A percentile compares a stretch with the other conserved stretches of the same genome.
These are phyloP conservation scores for Tremellales sp. DNA, from an alignment of 1,284 basidiomycete species.

Conservation along the genomic window DNA sequence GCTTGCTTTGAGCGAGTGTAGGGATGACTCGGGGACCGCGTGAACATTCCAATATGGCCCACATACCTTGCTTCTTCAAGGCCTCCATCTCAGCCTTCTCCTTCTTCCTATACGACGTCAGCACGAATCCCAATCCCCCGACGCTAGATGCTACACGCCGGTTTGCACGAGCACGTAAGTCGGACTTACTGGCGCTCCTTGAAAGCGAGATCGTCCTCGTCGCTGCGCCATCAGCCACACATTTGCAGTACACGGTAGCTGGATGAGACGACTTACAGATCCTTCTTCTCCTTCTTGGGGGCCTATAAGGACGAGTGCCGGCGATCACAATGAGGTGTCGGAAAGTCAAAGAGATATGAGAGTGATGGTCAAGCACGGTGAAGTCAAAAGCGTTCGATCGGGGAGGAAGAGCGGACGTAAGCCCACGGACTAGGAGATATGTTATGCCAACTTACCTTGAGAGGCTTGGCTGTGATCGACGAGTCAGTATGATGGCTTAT, in stretches of 20 bases:
- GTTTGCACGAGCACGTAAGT: neutral
- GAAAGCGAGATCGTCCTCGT: conserved; percentile 39
- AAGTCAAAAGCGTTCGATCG: neutral
- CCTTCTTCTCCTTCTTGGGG: conserved; percentile 19
- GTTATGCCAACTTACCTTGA: no score
- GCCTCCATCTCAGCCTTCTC: conserved; percentile 36
- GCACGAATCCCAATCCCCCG: neutral
- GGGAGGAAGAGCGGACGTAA: neutral
- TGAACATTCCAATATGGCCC: neutral
- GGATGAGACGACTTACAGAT: conserved; percentile 12
- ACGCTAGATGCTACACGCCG: neutral
- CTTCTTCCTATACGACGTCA: conserved; percentile 16
- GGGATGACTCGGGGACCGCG: neutral
- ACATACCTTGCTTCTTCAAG: neutral
- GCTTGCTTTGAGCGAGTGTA: neutral
- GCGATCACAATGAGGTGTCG: neutral
- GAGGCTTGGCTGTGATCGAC: conserved; percentile 12
- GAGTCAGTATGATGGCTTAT: neutral
- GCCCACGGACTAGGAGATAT: neutral
- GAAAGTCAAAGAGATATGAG: neutral
- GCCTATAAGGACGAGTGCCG: neutral
- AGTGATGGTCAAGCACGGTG: neutral
- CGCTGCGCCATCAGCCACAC: conserved; percentile 5
- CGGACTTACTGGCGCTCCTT: conserved; percentile 18
- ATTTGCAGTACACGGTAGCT: neutral